Evolutionary conservation across 768 basidiomycete genomes (phyloP).

Genomic region (Russula sp.): DNA sequence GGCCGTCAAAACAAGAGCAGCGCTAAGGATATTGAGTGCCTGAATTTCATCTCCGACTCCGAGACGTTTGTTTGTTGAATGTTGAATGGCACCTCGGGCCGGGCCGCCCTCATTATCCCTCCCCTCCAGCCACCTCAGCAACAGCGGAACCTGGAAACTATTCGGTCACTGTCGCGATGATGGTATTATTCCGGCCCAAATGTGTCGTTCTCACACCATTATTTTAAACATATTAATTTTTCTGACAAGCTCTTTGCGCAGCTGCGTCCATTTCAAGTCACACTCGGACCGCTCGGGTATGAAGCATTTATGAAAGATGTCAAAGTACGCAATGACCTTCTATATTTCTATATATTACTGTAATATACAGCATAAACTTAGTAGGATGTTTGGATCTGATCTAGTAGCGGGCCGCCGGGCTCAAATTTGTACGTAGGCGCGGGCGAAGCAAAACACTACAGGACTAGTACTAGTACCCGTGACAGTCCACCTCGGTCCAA

Average conservation of each 20-base stretch:
- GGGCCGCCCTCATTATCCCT: too few species aligned
- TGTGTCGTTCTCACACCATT: neutral
- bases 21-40: too few species aligned
- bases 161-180: neutral
- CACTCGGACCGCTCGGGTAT: neutral
- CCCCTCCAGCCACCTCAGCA: too few species aligned
- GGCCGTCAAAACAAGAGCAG: too few species aligned
- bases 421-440: neutral
- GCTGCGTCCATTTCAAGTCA: neutral
- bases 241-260: neutral
- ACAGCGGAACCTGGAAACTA: too few species aligned
- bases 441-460: neutral
- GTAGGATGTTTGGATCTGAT: neutral
- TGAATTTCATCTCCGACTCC: too few species aligned
- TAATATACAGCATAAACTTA: neutral
- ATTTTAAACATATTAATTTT: neutral
- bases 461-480: too few species aligned
- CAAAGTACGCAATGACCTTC: slow-evolving; percentile 3
- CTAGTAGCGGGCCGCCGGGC: neutral
- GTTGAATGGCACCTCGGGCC: neutral
- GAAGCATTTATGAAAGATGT: slow-evolving; percentile 12
- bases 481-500: neutral
- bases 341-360: neutral
- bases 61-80: too few species aligned
- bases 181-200: neutral